Percentiles rank a stretch among this genome's conserved stretches.
Evolutionary conservation across 345 rosid genomes (phyloP).

Genomic region (Acer campestre): DNA sequence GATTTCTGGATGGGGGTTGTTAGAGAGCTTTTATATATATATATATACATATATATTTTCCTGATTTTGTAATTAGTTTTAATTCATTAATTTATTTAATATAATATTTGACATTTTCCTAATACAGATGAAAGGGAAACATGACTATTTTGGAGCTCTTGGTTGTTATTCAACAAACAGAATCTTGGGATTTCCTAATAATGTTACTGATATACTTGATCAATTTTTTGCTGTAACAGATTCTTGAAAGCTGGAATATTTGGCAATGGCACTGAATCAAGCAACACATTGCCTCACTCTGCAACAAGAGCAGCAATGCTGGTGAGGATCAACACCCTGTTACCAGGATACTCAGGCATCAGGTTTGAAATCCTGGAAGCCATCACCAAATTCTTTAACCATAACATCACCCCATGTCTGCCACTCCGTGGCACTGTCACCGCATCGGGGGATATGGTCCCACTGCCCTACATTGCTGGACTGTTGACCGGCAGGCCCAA

Average conservation of each 20-base stretch:
- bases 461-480: conserved; percentile 68
- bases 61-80: no score
- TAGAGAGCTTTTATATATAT: no score
- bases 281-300: conserved; percentile 60
- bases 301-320: conserved; percentile 79
- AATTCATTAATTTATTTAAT: no score
- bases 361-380: conserved; percentile 75
- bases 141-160: no score
- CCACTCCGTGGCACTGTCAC: conserved; percentile 76
- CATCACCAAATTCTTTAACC: conserved; percentile 59
- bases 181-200: no score
- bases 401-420: conserved; percentile 67
- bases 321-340: conserved; percentile 74
- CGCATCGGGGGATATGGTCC: conserved; percentile 78
- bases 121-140: no score
- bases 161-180: no score
- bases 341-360: conserved; percentile 77
- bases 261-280: conserved; percentile 53
- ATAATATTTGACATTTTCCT: no score
- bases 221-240: conserved; percentile 27
- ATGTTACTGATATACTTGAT: not conserved
- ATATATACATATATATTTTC: no score
- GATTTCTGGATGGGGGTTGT: conserved; percentile 50
- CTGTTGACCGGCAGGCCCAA: conserved; percentile 65
- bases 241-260: conserved; percentile 72